phyloP scores from a whole-genome alignment of 805 yeast genomes.

The Candida dendrica region DNA sequence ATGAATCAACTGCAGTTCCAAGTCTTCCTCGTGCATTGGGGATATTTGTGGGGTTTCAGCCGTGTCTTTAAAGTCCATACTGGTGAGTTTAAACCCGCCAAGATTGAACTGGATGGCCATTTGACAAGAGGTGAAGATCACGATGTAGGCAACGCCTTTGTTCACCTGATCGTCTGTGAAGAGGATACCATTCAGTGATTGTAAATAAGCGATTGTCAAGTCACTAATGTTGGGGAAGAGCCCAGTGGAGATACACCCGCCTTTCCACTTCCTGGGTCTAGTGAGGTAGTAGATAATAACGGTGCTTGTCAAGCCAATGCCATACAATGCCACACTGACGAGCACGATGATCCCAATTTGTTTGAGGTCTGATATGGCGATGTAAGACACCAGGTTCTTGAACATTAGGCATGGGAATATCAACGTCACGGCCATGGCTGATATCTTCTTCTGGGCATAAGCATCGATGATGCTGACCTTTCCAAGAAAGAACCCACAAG shows the following conservation, averaged over 20 bases:
- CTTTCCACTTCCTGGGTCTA: slow-evolving; percentile 56
- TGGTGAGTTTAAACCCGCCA: slow-evolving; percentile 68
- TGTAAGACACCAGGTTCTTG: slow-evolving; percentile 48
- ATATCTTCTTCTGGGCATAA: slow-evolving; percentile 48
- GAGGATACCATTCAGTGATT: slow-evolving; percentile 58
- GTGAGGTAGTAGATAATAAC: slow-evolving; percentile 20
- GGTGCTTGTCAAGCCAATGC: slow-evolving; percentile 40
- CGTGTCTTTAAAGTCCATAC: slow-evolving; percentile 49
- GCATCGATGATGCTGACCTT: slow-evolving; percentile 48
- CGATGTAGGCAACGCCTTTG: slow-evolving; percentile 77
- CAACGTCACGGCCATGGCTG: slow-evolving; percentile 50
- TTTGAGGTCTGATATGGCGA: slow-evolving; percentile 55
- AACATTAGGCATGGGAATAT: slow-evolving; percentile 60
- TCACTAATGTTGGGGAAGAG: slow-evolving; percentile 71
- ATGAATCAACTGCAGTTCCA: slow-evolving; percentile 13
- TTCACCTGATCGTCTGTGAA: slow-evolving; percentile 55
- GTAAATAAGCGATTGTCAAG: slow-evolving; percentile 70
- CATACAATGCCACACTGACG: slow-evolving; percentile 42
- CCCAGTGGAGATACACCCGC: slow-evolving; percentile 64
- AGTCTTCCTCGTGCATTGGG: slow-evolving; percentile 2
- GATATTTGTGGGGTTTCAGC: slow-evolving; percentile 10
- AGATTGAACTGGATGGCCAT: slow-evolving; percentile 60
- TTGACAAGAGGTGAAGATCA: slow-evolving; percentile 64
- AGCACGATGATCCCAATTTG: slow-evolving; percentile 53
- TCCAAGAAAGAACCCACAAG: slow-evolving; percentile 51